phyloP scores from a whole-genome alignment of 2,329 filamentous ascomycete genomes.

The Pseudogymnoascus sp. region DNA sequence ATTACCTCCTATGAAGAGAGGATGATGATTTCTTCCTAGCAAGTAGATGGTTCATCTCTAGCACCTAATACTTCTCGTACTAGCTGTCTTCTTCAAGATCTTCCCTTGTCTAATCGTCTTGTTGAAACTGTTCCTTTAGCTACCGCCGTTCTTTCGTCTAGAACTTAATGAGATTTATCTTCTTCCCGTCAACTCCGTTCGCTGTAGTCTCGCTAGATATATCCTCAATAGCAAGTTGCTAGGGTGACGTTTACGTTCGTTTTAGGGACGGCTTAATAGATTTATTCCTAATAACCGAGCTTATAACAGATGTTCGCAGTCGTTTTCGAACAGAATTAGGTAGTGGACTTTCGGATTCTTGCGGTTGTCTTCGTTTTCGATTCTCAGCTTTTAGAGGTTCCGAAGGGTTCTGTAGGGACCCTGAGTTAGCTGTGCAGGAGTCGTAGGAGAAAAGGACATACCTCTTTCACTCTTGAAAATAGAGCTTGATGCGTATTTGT shows the following conservation, averaged over 20 bases:
- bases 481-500: conserved; percentile 11
- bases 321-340: too few species aligned
- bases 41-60: conserved; percentile 28
- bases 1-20: conserved; percentile 27
- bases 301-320: too few species aligned
- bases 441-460: conserved; percentile 12
- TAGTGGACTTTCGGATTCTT: conserved; percentile 14
- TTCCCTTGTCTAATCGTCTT: conserved; percentile 13
- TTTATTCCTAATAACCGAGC: too few species aligned
- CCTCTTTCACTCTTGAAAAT: conserved; percentile 11
- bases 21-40: conserved; percentile 27
- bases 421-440: conserved; percentile 18
- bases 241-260: conserved; percentile 15
- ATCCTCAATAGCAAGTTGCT: conserved; percentile 12
- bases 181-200: conserved; percentile 12
- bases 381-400: conserved; percentile 17
- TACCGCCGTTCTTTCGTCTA: conserved; percentile 22
- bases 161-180: conserved; percentile 25
- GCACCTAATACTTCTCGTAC: conserved; percentile 11
- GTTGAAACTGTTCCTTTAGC: conserved; percentile 26
- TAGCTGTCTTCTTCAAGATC: conserved; percentile 9
- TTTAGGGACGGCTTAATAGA: conserved; percentile 16
- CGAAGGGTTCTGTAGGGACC: neutral
- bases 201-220: conserved; percentile 16
- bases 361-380: conserved; percentile 16